phyloP scores from a whole-genome alignment of 495 filamentous ascomycete genomes.

The Penicillium longicatenatum region DNA sequence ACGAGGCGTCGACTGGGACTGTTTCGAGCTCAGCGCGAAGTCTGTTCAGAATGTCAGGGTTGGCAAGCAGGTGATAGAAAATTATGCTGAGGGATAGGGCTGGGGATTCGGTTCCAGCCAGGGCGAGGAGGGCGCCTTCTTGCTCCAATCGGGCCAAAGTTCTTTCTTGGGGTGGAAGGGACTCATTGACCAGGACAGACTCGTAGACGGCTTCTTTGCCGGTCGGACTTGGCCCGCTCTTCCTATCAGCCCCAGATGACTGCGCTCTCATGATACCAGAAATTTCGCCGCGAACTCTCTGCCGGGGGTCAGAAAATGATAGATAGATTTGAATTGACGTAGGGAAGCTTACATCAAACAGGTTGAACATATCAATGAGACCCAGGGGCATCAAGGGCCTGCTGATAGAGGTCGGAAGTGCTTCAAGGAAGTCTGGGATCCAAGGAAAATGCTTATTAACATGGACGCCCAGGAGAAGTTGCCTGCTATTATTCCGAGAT shows the following conservation, averaged over 20 bases:
- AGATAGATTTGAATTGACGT: background rate
- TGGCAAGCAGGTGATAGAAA: slow-evolving; percentile 39
- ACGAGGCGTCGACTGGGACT: slow-evolving; percentile 21
- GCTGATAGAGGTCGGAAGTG: slow-evolving; percentile 37
- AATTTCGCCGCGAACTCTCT: slow-evolving; percentile 40
- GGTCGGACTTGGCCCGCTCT: slow-evolving; percentile 17
- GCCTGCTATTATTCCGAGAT: slow-evolving; percentile 34
- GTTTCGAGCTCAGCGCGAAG: slow-evolving; percentile 36
- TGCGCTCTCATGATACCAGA: slow-evolving; percentile 34
- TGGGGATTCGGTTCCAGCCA: slow-evolving; percentile 40
- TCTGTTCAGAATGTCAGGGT: slow-evolving; percentile 29
- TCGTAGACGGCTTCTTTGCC: slow-evolving; percentile 36
- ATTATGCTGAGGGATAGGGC: slow-evolving; percentile 28
- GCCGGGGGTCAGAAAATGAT: slow-evolving; percentile 18
- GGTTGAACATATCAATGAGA: slow-evolving; percentile 37
- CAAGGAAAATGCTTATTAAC: slow-evolving; percentile 45
- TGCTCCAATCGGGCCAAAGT: slow-evolving; percentile 38
- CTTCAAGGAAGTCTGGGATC: slow-evolving; percentile 39
- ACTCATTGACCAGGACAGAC: slow-evolving; percentile 35
- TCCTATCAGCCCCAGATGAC: slow-evolving; percentile 23
- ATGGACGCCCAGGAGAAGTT: slow-evolving; percentile 38
- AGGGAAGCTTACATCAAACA: slow-evolving; percentile 35
- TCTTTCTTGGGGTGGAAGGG: slow-evolving; percentile 36
- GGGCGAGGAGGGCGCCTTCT: slow-evolving; percentile 36
- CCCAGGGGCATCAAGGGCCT: slow-evolving; percentile 43